A percentile compares a stretch with the other conserved stretches of the same genome.
Conservation (phyloP, 441 rosid species). For the Jatropha multifida region DNA sequence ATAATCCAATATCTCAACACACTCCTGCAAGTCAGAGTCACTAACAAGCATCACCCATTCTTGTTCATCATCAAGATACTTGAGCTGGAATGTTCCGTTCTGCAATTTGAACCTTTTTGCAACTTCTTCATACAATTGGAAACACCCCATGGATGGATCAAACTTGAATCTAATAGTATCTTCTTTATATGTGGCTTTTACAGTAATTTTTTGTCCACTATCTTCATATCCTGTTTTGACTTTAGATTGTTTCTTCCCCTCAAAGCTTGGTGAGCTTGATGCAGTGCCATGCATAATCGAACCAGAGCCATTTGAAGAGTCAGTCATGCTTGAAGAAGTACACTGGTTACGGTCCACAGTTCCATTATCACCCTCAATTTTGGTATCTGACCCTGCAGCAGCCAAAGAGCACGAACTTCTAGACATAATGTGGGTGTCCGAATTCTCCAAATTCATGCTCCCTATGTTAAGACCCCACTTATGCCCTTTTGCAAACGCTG, state of each 20-base stretch:
- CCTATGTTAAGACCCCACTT: conserved; percentile 28
- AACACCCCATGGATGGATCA: conserved; percentile 62
- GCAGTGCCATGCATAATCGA: conserved; percentile 49
- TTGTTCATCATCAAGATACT: conserved; percentile 81
- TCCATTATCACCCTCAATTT: conserved; percentile 36
- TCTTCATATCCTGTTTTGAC: conserved; percentile 31
- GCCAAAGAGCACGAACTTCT: conserved; percentile 40
- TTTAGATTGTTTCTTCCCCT: conserved; percentile 42
- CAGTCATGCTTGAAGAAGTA: conserved; percentile 55
- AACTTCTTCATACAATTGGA: conserved; percentile 76
- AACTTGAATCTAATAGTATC: conserved; percentile 80
- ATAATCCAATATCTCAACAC: conserved; percentile 63
- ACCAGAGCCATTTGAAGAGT: conserved; percentile 65
- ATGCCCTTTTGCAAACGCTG: conserved; percentile 17
- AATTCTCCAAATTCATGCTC: conserved; percentile 38
- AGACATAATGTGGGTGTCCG: conserved; percentile 31
- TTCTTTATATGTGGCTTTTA: conserved; percentile 77
- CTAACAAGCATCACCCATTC: conserved; percentile 83
- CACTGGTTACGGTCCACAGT: conserved; percentile 45
- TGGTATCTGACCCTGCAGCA: conserved; percentile 38
- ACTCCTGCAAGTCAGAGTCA: conserved; percentile 79
- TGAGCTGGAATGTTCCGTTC: conserved; percentile 69
- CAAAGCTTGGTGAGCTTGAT: conserved; percentile 56
- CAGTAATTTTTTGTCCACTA: conserved; percentile 46
- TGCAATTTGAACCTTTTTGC: conserved; percentile 70